Conservation (phyloP, 2,329 filamentous ascomycete genomes). For the Geosmithia morbida region DNA sequence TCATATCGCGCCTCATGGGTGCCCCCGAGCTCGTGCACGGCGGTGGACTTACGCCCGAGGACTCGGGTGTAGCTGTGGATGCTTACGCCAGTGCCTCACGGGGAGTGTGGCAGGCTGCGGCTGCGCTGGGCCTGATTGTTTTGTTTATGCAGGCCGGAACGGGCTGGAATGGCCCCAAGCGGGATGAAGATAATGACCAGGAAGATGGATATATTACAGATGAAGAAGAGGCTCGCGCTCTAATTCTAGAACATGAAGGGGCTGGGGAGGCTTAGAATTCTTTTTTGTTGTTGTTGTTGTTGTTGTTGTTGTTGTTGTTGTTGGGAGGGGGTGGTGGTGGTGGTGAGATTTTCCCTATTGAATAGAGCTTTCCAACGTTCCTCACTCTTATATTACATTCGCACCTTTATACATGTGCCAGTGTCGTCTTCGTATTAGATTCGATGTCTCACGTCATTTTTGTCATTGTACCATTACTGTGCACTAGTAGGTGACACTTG, state of each 20-base stretch:
- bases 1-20: slow-evolving; percentile 33
- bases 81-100: slow-evolving; percentile 31
- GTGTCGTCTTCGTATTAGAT: neutral
- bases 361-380: neutral
- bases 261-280: slow-evolving; percentile 14
- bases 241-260: slow-evolving; percentile 13
- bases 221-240: slow-evolving; percentile 11
- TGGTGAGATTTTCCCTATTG: no score
- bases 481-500: no score
- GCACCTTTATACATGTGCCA: no score
- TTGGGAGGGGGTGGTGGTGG: no score
- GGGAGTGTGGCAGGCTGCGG: slow-evolving; percentile 32
- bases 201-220: slow-evolving; percentile 9
- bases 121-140: slow-evolving; percentile 25
- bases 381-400: no score
- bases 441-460: neutral
- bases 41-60: slow-evolving; percentile 21
- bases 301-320: no score
- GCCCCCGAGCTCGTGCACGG: slow-evolving; percentile 34
- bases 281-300: no score
- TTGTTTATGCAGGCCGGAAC: slow-evolving; percentile 32
- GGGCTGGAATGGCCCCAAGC: slow-evolving; percentile 34
- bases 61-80: slow-evolving; percentile 28
- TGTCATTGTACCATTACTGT: no score
- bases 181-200: slow-evolving; percentile 34